Percentiles rank a stretch among this genome's conserved stretches.
Evolutionary conservation across 2,329 filamentous ascomycete species (phyloP).

Genomic region (Stagonosporopsis rhizophila): DNA sequence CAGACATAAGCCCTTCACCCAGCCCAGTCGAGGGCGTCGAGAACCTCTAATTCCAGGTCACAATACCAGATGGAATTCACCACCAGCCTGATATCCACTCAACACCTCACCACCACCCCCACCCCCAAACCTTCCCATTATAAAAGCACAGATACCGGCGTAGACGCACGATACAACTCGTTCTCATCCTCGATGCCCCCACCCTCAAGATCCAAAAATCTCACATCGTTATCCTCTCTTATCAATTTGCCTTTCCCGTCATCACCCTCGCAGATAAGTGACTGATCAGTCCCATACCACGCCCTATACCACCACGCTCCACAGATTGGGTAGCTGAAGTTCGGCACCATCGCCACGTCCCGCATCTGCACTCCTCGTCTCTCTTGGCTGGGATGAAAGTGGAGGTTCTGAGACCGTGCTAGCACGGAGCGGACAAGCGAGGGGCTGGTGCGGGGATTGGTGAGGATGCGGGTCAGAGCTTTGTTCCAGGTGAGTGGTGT

Average conservation of each 20-base stretch:
- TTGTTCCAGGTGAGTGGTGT: constrained; percentile 13
- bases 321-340: constrained; percentile 32
- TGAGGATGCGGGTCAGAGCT: constrained; percentile 9
- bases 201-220: not conserved
- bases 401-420: not conserved
- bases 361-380: not conserved
- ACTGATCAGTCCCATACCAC: too few relatives aligned
- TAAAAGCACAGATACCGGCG: not conserved
- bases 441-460: constrained; percentile 7
- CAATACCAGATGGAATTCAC: too few relatives aligned
- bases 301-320: constrained; percentile 18
- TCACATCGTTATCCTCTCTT: not conserved
- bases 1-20: too few relatives aligned
- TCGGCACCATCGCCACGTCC: constrained; percentile 29
- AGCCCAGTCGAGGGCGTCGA: too few relatives aligned
- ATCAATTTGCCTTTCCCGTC: not conserved
- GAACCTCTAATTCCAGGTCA: too few relatives aligned
- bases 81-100: too few relatives aligned
- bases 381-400: not conserved
- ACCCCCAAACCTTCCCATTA: not conserved
- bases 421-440: constrained; percentile 1
- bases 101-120: too few relatives aligned
- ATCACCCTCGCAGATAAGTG: not conserved
- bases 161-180: constrained; percentile 1
- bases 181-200: not conserved